Base-by-base conservation (phyloP, 805 yeast species). In the Candida vartiovaarae region DNA sequence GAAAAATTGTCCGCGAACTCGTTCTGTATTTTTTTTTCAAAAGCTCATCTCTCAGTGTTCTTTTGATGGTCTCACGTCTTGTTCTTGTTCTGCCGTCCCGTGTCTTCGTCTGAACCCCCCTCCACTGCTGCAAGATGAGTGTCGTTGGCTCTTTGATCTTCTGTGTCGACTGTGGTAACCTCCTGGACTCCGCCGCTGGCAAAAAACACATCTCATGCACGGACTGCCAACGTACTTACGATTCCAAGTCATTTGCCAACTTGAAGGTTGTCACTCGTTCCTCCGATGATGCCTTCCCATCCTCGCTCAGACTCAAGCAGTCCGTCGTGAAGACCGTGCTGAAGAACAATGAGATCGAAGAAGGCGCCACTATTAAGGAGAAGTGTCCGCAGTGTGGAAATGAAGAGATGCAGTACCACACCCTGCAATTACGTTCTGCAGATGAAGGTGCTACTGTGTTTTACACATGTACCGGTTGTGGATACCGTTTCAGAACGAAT, bases 401-500 rank as follows among this genome's bases (percentile, higher is more conserved):
- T 66, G 97, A 93, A 60, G 97, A 93, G 66, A 95, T 95, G 99
- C 90, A 82, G 62, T 93, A 91, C 63, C 98, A 93, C 61, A 93
- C 99, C 4, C 71, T 93, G 54, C 99, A 93, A 67, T 75, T 93
- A 56, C 81, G 99, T 68, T 85, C 96, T 43, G 99, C 99, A 1
- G 99, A 93, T 74, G 99, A 93, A 75, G 99, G 99, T 75, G 95
- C 99, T 28, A 93, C 99, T 8, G 98, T 93, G 32, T 93, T 93
- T 63, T 95, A 93, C 68, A 91, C 99, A 1, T 93, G 99, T 71
- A 83, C 95, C 1, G 69, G 76, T 35, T 93, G 99, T 75, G 89
- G 90, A 36, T 88, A 91, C 74, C 80, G 87, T 58, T 90, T 86
- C 72, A 83, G 97, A 71, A 90, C 96, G 32, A 91, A 93, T 65